Evolutionary conservation across 257 asterid species (phyloP).

Genomic region (Solanum okadae): DNA sequence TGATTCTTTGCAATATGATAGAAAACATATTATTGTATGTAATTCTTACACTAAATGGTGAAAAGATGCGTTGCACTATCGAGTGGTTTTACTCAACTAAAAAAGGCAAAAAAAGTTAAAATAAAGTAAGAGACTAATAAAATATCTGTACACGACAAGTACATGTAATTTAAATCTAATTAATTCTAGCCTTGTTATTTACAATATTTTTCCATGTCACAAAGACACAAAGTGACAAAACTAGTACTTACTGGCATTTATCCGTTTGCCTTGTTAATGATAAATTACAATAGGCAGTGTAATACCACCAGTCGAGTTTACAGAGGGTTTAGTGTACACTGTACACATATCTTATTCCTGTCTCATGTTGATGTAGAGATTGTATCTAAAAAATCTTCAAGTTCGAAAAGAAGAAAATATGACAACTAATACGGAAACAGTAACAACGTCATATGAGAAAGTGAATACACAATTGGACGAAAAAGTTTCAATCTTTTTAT

Average conservation of each 20-base stretch:
- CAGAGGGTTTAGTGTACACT: background rate
- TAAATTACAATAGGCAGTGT: background rate
- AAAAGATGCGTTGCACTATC: background rate
- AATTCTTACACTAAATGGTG: background rate
- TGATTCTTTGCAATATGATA: background rate
- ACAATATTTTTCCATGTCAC: background rate
- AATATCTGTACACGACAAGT: background rate
- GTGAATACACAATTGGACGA: slow-evolving; percentile 3
- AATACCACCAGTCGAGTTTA: accelerated
- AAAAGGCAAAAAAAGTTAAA: background rate
- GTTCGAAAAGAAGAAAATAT: background rate
- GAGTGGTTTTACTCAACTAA: background rate
- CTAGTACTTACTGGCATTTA: background rate
- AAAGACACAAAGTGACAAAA: background rate
- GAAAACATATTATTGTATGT: background rate
- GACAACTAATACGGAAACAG: background rate
- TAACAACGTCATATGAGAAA: background rate
- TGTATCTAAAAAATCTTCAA: background rate
- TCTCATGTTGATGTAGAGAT: background rate
- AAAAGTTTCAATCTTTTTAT: slow-evolving; percentile 10
- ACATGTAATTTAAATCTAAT: background rate
- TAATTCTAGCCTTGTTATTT: background rate
- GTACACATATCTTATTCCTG: accelerated
- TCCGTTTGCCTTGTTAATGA: background rate
- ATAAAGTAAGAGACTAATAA: background rate